Evolutionary conservation across 2,329 filamentous ascomycete genomes (phyloP), one percentile per base, ranked within the genome.

Genomic region (Pseudonectria foliicola): DNA sequence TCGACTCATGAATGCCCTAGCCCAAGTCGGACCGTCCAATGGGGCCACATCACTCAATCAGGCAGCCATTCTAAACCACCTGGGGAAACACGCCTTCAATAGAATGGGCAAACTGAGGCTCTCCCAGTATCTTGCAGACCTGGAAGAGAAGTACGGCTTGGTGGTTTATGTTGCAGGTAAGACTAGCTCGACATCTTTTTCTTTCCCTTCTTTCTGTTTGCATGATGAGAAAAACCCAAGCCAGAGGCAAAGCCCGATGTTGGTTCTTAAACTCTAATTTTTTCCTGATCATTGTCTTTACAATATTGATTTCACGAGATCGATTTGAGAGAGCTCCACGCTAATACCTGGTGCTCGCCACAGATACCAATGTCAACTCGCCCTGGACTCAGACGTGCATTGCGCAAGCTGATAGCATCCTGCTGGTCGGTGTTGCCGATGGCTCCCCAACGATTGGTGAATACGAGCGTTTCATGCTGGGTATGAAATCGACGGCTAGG

Each of bases 371-470:
- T 41, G 92, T 96, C 50, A 96, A 95, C 51, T 87, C 93, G 2
- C 89, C 90, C 1, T 98, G 92, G 92, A 98, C 93, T 1, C 88
- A 95, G 54, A 96, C 92, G 0, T 98, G 93, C 57, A 95, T 98
- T 45, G 83, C 84, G 12, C 92, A 98, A 61, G 92, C 92, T 2
- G 92, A 98, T 61, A 95, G 89, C 48, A 95, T 98, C 44, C 71
- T 98, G 7, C 71, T 98, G 7, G 87, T 98, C 18, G 92, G 88
- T 1, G 66, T 96, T 11, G 92, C 89, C 1, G 92, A 96, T 56
- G 82, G 83, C 1, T 94, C 89, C 3, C 83, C 92, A 0, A 81
- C 76, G 29, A 92, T 96, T 46, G 92, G 92, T 27, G 93, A 98
- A 57, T 98, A 96, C 49, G 92, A 98, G 59, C 78, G 92, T 3